phyloP scores from a whole-genome alignment of 306 rosid species.

The Cicer judaicum region DNA sequence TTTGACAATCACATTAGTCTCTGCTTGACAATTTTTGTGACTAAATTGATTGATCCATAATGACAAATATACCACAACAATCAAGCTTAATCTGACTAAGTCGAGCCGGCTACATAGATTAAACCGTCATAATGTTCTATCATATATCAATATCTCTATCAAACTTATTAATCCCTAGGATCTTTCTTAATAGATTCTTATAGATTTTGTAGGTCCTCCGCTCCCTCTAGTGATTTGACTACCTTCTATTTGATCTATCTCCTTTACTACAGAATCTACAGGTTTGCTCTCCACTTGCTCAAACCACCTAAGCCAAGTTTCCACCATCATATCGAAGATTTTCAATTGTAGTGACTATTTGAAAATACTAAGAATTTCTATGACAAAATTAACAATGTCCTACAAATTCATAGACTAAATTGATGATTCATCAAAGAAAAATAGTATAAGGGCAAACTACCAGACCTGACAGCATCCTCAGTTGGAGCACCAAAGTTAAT shows the following conservation, averaged over 20 bases:
- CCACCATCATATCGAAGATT: neutral
- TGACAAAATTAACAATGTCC: neutral
- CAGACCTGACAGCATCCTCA: slow-evolving; percentile 71
- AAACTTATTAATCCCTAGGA: no score
- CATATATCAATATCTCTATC: no score
- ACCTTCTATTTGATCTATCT: no score
- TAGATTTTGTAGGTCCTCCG: no score
- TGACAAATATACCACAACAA: neutral
- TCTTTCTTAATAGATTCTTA: no score
- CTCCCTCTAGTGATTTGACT: no score
- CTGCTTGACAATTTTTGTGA: neutral
- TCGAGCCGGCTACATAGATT: no score
- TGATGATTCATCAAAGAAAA: neutral
- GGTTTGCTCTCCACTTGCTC: no score
- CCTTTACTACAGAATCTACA: no score
- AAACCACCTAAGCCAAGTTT: no score
- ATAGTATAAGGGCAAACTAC: slow-evolving; percentile 21
- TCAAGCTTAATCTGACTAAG: no score
- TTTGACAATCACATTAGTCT: neutral
- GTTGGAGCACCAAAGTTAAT: slow-evolving; percentile 86
- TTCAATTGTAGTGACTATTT: neutral
- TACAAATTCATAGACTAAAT: neutral
- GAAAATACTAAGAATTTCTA: neutral
- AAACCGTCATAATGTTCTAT: no score
- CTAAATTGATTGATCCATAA: neutral